Evolutionary conservation across 73 alveolate genomes (phyloP).

Genomic region (Uronychia binucleata): DNA sequence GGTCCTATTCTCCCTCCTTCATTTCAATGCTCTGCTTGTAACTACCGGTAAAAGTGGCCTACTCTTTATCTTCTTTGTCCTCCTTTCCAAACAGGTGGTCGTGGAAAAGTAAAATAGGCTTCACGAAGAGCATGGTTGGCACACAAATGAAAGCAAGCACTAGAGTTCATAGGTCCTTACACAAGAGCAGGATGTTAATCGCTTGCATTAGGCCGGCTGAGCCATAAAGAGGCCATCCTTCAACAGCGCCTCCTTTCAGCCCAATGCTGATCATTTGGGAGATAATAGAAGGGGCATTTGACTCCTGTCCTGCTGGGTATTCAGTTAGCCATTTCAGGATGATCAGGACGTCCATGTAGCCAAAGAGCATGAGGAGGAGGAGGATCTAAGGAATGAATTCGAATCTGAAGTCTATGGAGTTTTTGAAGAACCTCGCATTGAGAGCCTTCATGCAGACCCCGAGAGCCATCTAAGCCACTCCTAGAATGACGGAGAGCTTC

Average conservation of each 20-base stretch:
- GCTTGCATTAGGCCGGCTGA: slow-evolving; percentile 52
- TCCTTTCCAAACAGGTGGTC: not conserved
- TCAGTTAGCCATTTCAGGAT: slow-evolving; percentile 89
- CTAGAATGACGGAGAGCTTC: slow-evolving; percentile 96
- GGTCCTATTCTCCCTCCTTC: not conserved
- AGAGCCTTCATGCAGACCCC: slow-evolving; percentile 93
- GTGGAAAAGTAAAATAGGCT: slow-evolving; percentile 53
- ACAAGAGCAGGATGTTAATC: slow-evolving; percentile 60
- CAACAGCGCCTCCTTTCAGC: slow-evolving; percentile 77
- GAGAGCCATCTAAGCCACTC: slow-evolving; percentile 93
- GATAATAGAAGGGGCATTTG: slow-evolving; percentile 88
- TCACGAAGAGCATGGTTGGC: slow-evolving; percentile 32
- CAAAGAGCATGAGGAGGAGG: slow-evolving; percentile 80
- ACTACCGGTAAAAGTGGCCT: too few species aligned
- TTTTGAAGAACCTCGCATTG: slow-evolving; percentile 83
- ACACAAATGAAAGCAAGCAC: not conserved
- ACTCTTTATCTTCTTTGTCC: not conserved
- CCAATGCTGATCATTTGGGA: slow-evolving; percentile 92
- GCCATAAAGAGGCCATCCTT: slow-evolving; percentile 71
- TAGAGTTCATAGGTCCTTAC: slow-evolving; percentile 43
- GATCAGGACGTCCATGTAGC: slow-evolving; percentile 93
- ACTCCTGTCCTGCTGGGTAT: slow-evolving; percentile 63
- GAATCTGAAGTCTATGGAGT: slow-evolving; percentile 77
- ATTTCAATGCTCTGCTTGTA: not conserved
- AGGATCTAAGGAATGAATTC: slow-evolving; percentile 93